Conservation (phyloP, 2,329 filamentous ascomycete genomes). For the Penicillium sp. region DNA sequence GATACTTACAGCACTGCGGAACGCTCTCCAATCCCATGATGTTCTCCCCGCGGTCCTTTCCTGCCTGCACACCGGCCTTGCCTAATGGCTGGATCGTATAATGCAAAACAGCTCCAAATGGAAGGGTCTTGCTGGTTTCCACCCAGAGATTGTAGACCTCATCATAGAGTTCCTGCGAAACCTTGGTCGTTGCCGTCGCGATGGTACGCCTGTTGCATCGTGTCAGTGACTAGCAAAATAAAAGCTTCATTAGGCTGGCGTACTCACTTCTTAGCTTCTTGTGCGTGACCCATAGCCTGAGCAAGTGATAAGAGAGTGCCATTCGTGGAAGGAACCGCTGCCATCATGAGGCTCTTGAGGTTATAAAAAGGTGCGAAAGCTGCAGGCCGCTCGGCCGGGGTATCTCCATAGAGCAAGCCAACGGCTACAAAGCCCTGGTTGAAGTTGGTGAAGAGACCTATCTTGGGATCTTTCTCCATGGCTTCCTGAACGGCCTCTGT, state of each 20-base stretch:
- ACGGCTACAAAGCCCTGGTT: constrained; percentile 13
- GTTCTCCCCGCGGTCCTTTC: constrained; percentile 10
- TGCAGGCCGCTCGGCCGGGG: background rate
- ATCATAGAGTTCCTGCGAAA: constrained; percentile 12
- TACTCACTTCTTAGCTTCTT: constrained; percentile 1
- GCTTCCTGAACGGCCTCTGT: background rate
- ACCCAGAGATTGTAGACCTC: constrained; percentile 3
- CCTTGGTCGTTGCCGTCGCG: constrained; percentile 2
- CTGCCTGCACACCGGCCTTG: constrained; percentile 8
- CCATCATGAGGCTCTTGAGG: constrained; percentile 2
- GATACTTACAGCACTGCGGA: constrained; percentile 6
- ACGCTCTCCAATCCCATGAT: constrained; percentile 10
- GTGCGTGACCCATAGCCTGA: background rate
- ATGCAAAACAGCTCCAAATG: background rate
- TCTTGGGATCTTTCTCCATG: constrained; percentile 11
- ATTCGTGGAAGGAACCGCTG: background rate
- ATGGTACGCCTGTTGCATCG: constrained; percentile 3
- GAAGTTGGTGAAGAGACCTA: constrained; percentile 14
- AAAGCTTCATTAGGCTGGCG: background rate
- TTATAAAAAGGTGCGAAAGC: constrained; percentile 1
- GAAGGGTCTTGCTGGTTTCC: background rate
- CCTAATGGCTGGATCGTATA: constrained; percentile 13
- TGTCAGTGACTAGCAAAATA: background rate
- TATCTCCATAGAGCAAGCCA: constrained; percentile 12
- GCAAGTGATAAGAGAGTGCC: constrained; percentile 4